Percentiles rank a stretch among this genome's conserved stretches.
These are phyloP conservation scores for Cladosporium sp. DNA, from an alignment of 2,329 filamentous ascomycete species.

Conservation along the genomic window DNA sequence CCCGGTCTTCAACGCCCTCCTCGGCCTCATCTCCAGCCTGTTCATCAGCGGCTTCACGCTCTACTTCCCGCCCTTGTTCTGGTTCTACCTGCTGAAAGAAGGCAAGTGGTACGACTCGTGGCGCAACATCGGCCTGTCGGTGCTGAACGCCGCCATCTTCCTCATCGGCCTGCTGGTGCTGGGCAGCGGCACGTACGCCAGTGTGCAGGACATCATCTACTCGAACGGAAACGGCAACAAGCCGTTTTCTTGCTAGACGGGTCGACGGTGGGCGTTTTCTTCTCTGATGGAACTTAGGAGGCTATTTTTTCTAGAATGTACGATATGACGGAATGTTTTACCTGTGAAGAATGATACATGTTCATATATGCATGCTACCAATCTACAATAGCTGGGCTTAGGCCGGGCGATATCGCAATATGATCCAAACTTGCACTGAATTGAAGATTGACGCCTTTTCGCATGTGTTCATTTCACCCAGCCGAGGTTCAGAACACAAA, in stretches of 20 bases:
- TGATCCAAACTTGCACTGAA: too few relatives aligned
- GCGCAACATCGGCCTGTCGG: slow-evolving; percentile 41
- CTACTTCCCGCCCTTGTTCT: slow-evolving; percentile 36
- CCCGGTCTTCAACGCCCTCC: slow-evolving; percentile 64
- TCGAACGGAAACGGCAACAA: not conserved
- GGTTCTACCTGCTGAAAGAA: slow-evolving; percentile 43
- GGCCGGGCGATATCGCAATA: too few relatives aligned
- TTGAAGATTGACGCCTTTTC: too few relatives aligned
- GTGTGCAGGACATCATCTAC: slow-evolving; percentile 43
- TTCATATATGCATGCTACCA: too few relatives aligned
- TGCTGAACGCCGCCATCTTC: slow-evolving; percentile 43
- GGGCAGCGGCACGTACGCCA: slow-evolving; percentile 42
- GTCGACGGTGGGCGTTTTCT: too few relatives aligned
- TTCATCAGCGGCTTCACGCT: slow-evolving; percentile 63
- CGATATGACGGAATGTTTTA: too few relatives aligned
- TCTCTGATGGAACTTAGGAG: too few relatives aligned
- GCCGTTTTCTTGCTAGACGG: not conserved
- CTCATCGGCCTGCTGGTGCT: slow-evolving; percentile 29
- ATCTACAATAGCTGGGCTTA: too few relatives aligned
- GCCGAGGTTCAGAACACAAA: too few relatives aligned
- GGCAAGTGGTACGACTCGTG: slow-evolving; percentile 44
- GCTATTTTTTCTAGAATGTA: too few relatives aligned
- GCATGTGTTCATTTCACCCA: too few relatives aligned
- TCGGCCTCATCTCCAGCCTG: slow-evolving; percentile 59
- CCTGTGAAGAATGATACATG: too few relatives aligned